Percentiles rank a stretch among this genome's conserved stretches.
Conservation (phyloP, 768 basidiomycete genomes). For the Agrocybe pediades region DNA sequence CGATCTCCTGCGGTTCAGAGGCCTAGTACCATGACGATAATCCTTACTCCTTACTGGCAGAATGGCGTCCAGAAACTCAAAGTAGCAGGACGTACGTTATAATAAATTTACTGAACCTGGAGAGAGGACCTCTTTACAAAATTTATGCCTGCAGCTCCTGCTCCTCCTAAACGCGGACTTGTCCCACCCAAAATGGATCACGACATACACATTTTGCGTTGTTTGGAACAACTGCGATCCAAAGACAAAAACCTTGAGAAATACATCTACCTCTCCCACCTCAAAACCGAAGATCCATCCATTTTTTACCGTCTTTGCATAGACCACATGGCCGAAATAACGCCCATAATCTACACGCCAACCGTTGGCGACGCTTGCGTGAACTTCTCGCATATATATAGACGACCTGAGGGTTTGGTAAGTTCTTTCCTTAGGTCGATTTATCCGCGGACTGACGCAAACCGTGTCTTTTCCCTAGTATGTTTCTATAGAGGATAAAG, state of each 20-base stretch:
- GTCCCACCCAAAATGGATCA: conserved; percentile 60
- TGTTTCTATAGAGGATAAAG: conserved; percentile 83
- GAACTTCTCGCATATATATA: conserved; percentile 79
- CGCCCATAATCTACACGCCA: conserved; percentile 89
- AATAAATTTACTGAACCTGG: conserved; percentile 4
- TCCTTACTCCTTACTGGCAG: conserved; percentile 72
- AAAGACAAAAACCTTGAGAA: conserved; percentile 79
- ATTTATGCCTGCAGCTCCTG: conserved; percentile 35
- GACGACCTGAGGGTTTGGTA: conserved; percentile 74
- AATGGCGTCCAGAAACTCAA: conserved; percentile 75
- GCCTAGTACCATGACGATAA: conserved; percentile 49
- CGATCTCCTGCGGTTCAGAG: conserved; percentile 4
- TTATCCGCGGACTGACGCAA: conserved; percentile 12
- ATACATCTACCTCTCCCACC: conserved; percentile 79
- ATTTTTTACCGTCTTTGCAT: conserved; percentile 82
- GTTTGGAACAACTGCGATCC: conserved; percentile 70
- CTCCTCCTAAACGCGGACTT: conserved; percentile 52
- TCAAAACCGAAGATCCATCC: conserved; percentile 70
- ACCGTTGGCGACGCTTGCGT: conserved; percentile 91
- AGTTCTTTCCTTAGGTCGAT: conserved; percentile 19
- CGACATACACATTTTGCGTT: conserved; percentile 55
- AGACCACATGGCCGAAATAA: conserved; percentile 67
- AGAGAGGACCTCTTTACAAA: conserved; percentile 2
- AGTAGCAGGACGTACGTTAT: conserved; percentile 44
- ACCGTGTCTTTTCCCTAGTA: conserved; percentile 42